Evolutionary conservation across 208 protist species (phyloP), one percentile per base, ranked within the genome.

Genomic region (Histomonas meleagridis): DNA sequence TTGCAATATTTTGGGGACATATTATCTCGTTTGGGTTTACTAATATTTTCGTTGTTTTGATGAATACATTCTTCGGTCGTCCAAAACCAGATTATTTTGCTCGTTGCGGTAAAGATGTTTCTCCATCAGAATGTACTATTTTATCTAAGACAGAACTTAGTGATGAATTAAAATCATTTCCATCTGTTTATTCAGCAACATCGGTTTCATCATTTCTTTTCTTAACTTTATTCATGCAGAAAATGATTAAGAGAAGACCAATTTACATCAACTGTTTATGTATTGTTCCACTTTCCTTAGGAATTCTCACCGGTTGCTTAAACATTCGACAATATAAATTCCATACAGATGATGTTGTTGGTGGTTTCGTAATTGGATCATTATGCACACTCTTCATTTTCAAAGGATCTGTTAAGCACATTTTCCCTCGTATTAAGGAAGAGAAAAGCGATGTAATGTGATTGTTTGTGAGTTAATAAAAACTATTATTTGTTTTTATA

Each of bases 311-410:
- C n/a, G 70, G 70, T 49, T 23, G 40, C 5, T 49, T 35, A 49
- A 3, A 35, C 46, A 79, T 79, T 79, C 1, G 16, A n/a, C 40
- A 79, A n/a, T 49, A 51, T 35, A 79, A 79, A 35, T n/a, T 7
- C 7, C 70, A 79, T 79, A 32, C 70, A 79, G 18, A 35, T 49
- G 70, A 79, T 28, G 70, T 79, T 18, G 28, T 79, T 79, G 70
- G 16, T 79, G 70, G 70, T n/a, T 79, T 51, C 70, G 38, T 79
- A 48, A n/a, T 46, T 79, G 70, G 70, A n/a, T n/a, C n/a, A n/a
- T n/a, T n/a, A n/a, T n/a, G n/a, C n/a, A n/a, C n/a, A n/a, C n/a
- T n/a, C n/a, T n/a, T n/a, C n/a, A n/a, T n/a, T n/a, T n/a, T n/a
- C n/a, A n/a, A n/a, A n/a, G n/a, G n/a, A n/a, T n/a, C n/a, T n/a